Base-by-base conservation (phyloP, 805 yeast genomes). In the Scheffersomyces amazonensis region DNA sequence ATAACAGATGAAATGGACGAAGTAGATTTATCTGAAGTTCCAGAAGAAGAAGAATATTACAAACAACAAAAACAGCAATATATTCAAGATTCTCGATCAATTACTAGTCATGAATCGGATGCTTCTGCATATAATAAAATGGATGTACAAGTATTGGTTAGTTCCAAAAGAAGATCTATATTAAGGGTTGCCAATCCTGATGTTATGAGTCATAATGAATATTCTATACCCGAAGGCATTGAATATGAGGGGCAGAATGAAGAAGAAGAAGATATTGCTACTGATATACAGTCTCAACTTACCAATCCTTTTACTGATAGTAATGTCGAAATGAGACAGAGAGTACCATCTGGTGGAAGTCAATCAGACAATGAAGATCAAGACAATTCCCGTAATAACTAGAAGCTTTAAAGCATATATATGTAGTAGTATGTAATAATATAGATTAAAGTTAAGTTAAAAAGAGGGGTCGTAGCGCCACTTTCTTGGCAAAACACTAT, bases 71-170 rank as follows among this genome's bases (percentile, higher is more conserved):
- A 24, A 11, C 27, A 12, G 5, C 10, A 11, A 12, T 12, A 12
- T 24, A 11, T 10, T 10, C 27, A 24, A 24, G 27, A 24, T 11
- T 24, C 12, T 5, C 8, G 13, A 5, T 24, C 27, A 12, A 24
- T 24, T 24, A 42, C 36, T 21, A 50, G 47, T 18, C 29, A 34
- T 21, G 67, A 58, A 17, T 24, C 27, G 5, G 12, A 24, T 13
- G 71, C 66, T 25, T 68, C 70, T 16, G 60, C 71, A 11, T 71
- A 76, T 38, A 70, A 69, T 15, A 64, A 68, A 21, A 52, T 81
- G 46, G 89, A 83, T 45, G 90, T 81, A 2, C 90, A 83, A 56
- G 83, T 83, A 7, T 58, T 83, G 42, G 88, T 83, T 6, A 76
- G 84, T 42, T 77, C 85, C 12, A 77, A 76, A 51, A 64, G 88